phyloP scores from a whole-genome alignment of 202 grass and related monocot species.

The Musa balbisiana region DNA sequence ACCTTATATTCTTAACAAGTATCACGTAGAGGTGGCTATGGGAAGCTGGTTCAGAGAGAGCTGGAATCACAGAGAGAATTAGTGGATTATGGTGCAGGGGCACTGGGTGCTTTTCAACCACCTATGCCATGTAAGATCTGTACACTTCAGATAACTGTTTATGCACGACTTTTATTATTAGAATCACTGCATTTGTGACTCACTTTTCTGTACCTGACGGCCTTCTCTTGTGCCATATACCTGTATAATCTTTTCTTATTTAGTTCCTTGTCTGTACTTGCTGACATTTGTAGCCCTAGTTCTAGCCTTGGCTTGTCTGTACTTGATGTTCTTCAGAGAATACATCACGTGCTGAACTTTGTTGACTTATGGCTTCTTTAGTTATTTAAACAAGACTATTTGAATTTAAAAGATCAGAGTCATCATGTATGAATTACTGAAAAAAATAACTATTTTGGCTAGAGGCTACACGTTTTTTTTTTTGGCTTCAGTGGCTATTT shows the following conservation, averaged over 20 bases:
- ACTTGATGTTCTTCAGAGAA: neutral
- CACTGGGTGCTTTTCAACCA: constrained; percentile 29
- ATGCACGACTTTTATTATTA: neutral
- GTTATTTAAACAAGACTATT: neutral
- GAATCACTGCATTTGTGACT: neutral
- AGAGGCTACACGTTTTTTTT: neutral
- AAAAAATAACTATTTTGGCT: neutral
- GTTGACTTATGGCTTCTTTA: neutral
- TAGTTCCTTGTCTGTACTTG: neutral
- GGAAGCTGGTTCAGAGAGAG: constrained; percentile 95
- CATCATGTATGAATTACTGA: too few species aligned
- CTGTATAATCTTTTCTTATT: neutral
- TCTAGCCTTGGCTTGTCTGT: neutral
- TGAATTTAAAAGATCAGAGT: too few species aligned
- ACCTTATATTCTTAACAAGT: constrained; percentile 25
- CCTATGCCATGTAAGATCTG: neutral
- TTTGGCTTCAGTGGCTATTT: neutral
- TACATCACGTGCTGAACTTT: neutral
- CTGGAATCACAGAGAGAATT: constrained; percentile 90
- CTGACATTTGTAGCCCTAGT: neutral
- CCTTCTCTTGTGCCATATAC: neutral
- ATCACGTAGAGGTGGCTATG: constrained; percentile 76
- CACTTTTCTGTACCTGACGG: neutral
- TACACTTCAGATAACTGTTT: neutral
- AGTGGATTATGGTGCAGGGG: constrained; percentile 73